phyloP scores from a whole-genome alignment of 2,329 filamentous ascomycete genomes.

The Sporothrix brunneoviolacea region DNA sequence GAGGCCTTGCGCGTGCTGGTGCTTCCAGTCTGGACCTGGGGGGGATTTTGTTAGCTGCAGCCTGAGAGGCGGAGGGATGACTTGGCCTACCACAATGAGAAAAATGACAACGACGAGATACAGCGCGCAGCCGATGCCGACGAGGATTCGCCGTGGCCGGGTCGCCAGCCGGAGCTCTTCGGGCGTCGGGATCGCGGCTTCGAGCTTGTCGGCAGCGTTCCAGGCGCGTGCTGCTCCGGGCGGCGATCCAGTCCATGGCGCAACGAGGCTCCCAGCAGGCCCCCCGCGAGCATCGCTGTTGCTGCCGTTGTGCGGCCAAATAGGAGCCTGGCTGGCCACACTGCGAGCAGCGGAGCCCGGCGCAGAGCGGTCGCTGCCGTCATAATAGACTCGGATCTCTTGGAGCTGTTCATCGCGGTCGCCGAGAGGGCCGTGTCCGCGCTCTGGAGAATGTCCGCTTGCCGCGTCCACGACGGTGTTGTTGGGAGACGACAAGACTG shows the following conservation, averaged over 20 bases:
- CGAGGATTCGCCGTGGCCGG: constrained; percentile 51
- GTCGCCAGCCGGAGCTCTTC: constrained; percentile 33
- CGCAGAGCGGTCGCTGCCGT: too few relatives aligned
- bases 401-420: too few relatives aligned
- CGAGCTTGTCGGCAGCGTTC: constrained; percentile 28
- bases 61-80: background rate
- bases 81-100: constrained; percentile 62
- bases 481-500: too few relatives aligned
- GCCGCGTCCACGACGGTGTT: too few relatives aligned
- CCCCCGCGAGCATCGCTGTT: too few relatives aligned
- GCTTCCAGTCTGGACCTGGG: constrained; percentile 57
- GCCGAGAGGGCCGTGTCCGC: too few relatives aligned
- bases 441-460: too few relatives aligned
- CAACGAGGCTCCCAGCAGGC: background rate
- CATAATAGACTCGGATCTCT: too few relatives aligned
- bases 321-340: too few relatives aligned
- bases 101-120: constrained; percentile 73
- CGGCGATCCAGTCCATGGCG: background rate
- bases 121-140: constrained; percentile 58
- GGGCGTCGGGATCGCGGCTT: constrained; percentile 19
- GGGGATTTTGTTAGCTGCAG: too few relatives aligned
- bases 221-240: background rate
- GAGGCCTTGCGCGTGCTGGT: constrained; percentile 56
- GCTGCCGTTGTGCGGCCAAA: too few relatives aligned
- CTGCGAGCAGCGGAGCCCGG: too few relatives aligned